phyloP scores from a whole-genome alignment of 176 grass and related monocot genomes.

The Cenchrus fungigraminus region DNA sequence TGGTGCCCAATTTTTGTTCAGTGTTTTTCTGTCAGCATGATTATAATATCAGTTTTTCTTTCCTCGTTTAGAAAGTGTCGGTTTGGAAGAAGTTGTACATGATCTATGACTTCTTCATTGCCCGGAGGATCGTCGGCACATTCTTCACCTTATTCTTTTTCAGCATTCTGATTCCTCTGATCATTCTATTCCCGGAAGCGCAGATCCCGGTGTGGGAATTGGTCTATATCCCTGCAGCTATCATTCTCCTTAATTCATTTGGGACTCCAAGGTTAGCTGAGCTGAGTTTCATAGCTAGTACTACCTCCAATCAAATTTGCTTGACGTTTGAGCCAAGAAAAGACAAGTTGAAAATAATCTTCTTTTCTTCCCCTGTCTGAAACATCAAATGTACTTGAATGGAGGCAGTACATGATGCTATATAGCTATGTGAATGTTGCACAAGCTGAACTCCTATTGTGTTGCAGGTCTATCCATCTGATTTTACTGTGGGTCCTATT shows the following conservation, averaged over 20 bases:
- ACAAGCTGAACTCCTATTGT: background rate
- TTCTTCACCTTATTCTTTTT: slow-evolving; percentile 79
- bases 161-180: slow-evolving; percentile 55
- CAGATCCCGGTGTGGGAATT: slow-evolving; percentile 57
- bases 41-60: background rate
- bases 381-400: background rate
- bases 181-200: slow-evolving; percentile 53
- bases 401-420: background rate
- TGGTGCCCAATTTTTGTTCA: too few species aligned
- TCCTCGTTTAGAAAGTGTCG: slow-evolving; percentile 47
- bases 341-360: too few species aligned
- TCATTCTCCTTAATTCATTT: slow-evolving; percentile 55
- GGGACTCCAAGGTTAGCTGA: slow-evolving; percentile 64
- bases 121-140: slow-evolving; percentile 49
- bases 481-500: slow-evolving; percentile 60
- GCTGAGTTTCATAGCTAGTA: background rate
- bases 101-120: slow-evolving; percentile 68
- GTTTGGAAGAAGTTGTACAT: slow-evolving; percentile 70
- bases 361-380: too few species aligned
- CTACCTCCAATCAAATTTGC: background rate
- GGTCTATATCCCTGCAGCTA: slow-evolving; percentile 50
- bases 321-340: too few species aligned
- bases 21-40: background rate
- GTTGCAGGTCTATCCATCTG: slow-evolving; percentile 57
- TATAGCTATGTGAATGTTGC: background rate